Percentiles rank a stretch among this genome's conserved stretches.
Conservation (phyloP, 371 early-diverging fungal genomes). For the Smittium mucronatum region DNA sequence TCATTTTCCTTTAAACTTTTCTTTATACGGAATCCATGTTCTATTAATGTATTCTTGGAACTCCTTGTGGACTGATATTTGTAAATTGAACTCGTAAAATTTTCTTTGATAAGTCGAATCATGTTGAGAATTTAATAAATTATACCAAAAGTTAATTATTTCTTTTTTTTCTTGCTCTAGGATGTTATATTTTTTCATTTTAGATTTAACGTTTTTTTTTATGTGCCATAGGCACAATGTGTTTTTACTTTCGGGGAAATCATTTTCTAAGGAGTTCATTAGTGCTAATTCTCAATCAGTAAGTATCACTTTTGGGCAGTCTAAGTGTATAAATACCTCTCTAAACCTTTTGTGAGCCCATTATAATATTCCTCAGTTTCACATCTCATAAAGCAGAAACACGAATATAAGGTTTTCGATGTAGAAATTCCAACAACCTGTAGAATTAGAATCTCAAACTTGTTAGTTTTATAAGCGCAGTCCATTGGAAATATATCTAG, state of each 20-base stretch:
- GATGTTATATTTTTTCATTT: background rate
- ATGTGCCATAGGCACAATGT: background rate
- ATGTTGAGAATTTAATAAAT: background rate
- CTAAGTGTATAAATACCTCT: background rate
- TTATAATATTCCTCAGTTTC: background rate
- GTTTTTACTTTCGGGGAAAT: background rate
- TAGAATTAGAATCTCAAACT: background rate
- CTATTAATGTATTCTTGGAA: too few relatives aligned
- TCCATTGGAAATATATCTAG: background rate
- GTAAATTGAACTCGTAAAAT: background rate
- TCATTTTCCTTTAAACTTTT: background rate
- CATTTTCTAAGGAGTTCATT: background rate
- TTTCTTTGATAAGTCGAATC: background rate
- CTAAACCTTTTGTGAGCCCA: background rate
- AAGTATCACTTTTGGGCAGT: background rate
- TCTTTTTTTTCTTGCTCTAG: background rate
- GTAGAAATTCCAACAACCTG: background rate
- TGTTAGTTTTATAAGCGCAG: background rate
- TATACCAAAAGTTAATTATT: background rate
- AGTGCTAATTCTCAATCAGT: background rate
- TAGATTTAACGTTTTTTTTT: background rate
- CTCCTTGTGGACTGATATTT: background rate
- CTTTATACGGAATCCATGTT: background rate
- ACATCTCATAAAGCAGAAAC: background rate
- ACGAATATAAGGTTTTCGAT: background rate